Base-by-base conservation (phyloP, 768 basidiomycete genomes). In the Pisolithus sp. region DNA sequence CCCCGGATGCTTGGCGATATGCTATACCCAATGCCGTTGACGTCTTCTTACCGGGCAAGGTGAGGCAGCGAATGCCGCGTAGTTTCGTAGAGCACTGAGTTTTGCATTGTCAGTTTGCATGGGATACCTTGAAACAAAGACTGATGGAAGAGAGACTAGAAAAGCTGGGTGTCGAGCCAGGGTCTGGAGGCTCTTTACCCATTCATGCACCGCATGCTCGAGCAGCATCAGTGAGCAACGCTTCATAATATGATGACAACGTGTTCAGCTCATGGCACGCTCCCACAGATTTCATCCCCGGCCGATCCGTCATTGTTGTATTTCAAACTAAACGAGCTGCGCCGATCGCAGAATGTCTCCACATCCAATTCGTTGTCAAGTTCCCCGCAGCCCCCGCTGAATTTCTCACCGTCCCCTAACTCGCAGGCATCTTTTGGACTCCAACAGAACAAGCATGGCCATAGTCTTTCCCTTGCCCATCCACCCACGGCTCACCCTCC, bases 271-370 rank as follows among this genome's bases (percentile, higher is more conserved):
- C 34, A 34, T 34, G 41, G 39, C 34, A 42, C 42, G 18, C 42
- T 50, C 26, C 52, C 36, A 21, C 61, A 93, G 90, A 88, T 92
- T 68, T 92, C 90, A 2, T 91, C 89, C n/a, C 89, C 90, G 26
- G 89, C 89, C 4, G 90, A 92, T 63, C 89, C 90, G 26, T 85
- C 86, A 18, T 68, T 93, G 21, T 73, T 93, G 18, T 77, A 82
- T 57, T 90, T 86, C 71, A 91, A 89, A 66, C 73, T 92, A 41
- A 89, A 89, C 70, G 89, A 89, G 68, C 73, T 93, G 9, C 89
- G 89, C 56, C 84, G 84, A 67, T 77, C 84, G 0, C 86, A 88
- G 58, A 68, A 65, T 48, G 69, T 69, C 17, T 76, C 78, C 3
- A 70, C 76, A 4, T 63, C 73, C 1, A 74, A 72, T 49, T 88